Evolutionary conservation across 2,329 filamentous ascomycete species (phyloP).

Genomic region (Xylaria digitata): DNA sequence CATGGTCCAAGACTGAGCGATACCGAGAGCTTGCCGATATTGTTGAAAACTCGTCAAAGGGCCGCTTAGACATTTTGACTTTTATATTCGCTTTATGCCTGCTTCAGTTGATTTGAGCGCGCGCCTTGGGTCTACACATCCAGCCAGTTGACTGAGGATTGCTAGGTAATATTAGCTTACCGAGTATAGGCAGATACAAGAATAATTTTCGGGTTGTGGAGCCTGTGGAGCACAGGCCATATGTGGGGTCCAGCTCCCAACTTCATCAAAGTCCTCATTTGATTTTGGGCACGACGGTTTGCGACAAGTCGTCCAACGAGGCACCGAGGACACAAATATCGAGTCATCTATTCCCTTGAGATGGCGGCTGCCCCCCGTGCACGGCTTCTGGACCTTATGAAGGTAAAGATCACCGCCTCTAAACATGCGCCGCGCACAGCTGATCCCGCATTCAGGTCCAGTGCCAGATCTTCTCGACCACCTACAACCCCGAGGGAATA

Average conservation of each 20-base stretch:
- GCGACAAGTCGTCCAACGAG: slow-evolving; percentile 23
- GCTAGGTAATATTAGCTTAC: not conserved
- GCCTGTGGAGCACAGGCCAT: slow-evolving; percentile 21
- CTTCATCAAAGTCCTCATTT: slow-evolving; percentile 26
- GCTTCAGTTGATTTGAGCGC: not conserved
- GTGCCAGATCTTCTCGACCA: slow-evolving; percentile 91
- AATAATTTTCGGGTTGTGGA: not conserved
- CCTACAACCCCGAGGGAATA: slow-evolving; percentile 84
- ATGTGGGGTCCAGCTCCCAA: slow-evolving; percentile 12
- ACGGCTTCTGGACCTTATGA: slow-evolving; percentile 78
- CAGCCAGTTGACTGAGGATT: not conserved
- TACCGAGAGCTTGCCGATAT: slow-evolving; percentile 31
- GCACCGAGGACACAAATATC: slow-evolving; percentile 18
- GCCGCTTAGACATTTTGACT: slow-evolving; percentile 55
- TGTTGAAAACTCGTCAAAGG: slow-evolving; percentile 44
- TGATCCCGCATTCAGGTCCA: slow-evolving; percentile 69
- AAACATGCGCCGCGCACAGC: slow-evolving; percentile 22
- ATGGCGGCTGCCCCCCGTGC: slow-evolving; percentile 72
- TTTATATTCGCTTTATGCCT: not conserved
- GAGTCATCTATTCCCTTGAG: slow-evolving; percentile 45
- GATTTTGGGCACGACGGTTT: slow-evolving; percentile 1
- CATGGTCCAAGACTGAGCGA: slow-evolving; percentile 48
- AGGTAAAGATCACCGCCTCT: slow-evolving; percentile 63
- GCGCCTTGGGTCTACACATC: no score
- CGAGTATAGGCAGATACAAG: not conserved